Evolutionary conservation across 2,329 filamentous ascomycete species (phyloP).

Genomic region (Penicillium crustosum): DNA sequence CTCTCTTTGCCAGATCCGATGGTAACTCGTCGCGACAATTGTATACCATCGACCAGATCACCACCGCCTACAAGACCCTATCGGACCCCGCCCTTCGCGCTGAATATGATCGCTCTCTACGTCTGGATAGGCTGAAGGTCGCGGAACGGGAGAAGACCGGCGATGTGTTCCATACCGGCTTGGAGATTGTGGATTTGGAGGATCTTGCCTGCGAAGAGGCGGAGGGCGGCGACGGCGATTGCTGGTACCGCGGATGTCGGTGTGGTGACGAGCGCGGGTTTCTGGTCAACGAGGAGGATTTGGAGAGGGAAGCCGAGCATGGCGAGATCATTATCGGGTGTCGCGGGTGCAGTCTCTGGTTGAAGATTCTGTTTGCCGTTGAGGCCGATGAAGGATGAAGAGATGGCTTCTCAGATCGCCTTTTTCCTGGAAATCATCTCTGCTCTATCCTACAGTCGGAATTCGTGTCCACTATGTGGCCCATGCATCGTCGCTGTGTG

Average conservation of each 20-base stretch:
- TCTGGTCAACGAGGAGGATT: constrained; percentile 53
- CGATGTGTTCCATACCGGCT: constrained; percentile 49
- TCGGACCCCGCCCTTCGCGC: constrained; percentile 43
- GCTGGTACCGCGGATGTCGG: constrained; percentile 58
- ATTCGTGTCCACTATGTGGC: not conserved
- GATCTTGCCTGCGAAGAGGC: constrained; percentile 49
- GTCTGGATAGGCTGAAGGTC: constrained; percentile 34
- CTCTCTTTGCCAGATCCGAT: not conserved
- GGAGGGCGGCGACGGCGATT: constrained; percentile 38
- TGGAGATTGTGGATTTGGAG: constrained; percentile 60
- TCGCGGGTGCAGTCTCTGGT: constrained; percentile 63
- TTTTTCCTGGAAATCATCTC: not conserved
- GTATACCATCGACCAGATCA: constrained; percentile 58
- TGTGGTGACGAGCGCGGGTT: constrained; percentile 61
- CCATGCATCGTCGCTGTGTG: not conserved
- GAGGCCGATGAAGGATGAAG: constrained; percentile 33
- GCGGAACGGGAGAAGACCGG: constrained; percentile 29
- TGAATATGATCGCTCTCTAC: constrained; percentile 52
- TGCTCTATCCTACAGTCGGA: not conserved
- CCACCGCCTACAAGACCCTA: constrained; percentile 58
- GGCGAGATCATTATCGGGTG: constrained; percentile 62
- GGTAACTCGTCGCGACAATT: not conserved
- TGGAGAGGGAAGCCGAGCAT: constrained; percentile 51
- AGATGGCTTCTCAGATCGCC: not conserved
- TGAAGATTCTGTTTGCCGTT: constrained; percentile 58